Evolutionary conservation across 331 rosid genomes (phyloP).

Genomic region (Rosa hybrid): DNA sequence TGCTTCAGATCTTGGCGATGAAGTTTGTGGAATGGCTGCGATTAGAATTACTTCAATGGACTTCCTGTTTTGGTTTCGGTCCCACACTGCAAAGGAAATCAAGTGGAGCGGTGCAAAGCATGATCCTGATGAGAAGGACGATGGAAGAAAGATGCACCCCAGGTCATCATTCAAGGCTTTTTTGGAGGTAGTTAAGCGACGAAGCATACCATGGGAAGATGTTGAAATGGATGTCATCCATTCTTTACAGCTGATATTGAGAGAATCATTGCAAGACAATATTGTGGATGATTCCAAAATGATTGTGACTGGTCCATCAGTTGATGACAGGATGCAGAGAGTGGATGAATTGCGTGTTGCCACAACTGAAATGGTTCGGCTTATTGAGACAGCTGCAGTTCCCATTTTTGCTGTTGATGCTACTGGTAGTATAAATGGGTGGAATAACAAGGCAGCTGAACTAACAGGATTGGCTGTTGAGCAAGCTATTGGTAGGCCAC

Average conservation of each 20-base stretch:
- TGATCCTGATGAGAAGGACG: slow-evolving; percentile 42
- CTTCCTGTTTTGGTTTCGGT: slow-evolving; percentile 51
- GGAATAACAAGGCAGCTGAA: slow-evolving; percentile 46
- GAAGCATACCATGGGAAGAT: slow-evolving; percentile 48
- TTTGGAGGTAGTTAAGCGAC: slow-evolving; percentile 44
- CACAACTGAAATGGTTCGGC: slow-evolving; percentile 48
- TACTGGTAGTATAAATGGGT: slow-evolving; percentile 40
- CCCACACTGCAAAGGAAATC: slow-evolving; percentile 46
- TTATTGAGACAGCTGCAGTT: slow-evolving; percentile 49
- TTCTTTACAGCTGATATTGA: slow-evolving; percentile 46
- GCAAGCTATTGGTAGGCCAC: slow-evolving; percentile 42
- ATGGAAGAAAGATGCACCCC: slow-evolving; percentile 50
- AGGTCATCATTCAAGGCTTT: slow-evolving; percentile 54
- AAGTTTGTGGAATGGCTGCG: slow-evolving; percentile 51
- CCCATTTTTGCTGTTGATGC: slow-evolving; percentile 48
- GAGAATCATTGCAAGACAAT: slow-evolving; percentile 39
- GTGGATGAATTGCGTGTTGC: slow-evolving; percentile 34
- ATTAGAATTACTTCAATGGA: slow-evolving; percentile 38
- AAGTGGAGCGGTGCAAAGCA: slow-evolving; percentile 50
- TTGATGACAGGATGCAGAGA: slow-evolving; percentile 41
- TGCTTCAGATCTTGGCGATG: slow-evolving; percentile 43
- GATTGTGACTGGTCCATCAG: slow-evolving; percentile 37
- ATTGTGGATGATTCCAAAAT: slow-evolving; percentile 31
- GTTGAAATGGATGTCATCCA: slow-evolving; percentile 52
- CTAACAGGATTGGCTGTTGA: slow-evolving; percentile 41